These are phyloP conservation scores for Aspergillus glaucus DNA, from an alignment of 2,329 filamentous ascomycete genomes.

Conservation along the genomic window DNA sequence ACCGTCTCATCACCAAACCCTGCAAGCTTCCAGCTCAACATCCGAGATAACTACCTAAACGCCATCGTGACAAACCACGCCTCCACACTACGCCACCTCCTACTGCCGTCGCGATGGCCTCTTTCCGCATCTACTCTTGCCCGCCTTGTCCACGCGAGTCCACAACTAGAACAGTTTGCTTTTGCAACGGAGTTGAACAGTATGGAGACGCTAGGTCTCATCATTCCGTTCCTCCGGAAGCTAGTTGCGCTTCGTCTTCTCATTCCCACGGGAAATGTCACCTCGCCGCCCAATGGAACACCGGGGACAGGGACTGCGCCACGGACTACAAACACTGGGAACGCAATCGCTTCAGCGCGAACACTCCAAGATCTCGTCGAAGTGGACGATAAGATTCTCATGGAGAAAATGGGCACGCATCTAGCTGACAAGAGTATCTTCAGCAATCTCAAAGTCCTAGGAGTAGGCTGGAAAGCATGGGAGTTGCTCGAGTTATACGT, in stretches of 20 bases:
- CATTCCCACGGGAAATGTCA: conserved; percentile 23
- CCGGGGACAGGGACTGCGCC: conserved; percentile 1
- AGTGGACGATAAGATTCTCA: conserved; percentile 29
- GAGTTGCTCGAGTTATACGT: conserved; percentile 33
- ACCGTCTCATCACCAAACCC: conserved; percentile 17
- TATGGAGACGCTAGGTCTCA: conserved; percentile 33
- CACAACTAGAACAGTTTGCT: conserved; percentile 54
- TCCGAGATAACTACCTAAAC: conserved; percentile 45
- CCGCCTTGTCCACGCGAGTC: conserved; percentile 48
- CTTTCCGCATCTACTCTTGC: conserved; percentile 45
- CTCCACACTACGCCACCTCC: conserved; percentile 48
- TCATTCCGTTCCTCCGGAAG: conserved; percentile 37
- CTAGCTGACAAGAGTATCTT: conserved; percentile 29
- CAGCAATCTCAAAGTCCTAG: conserved; percentile 28
- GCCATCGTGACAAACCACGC: conserved; percentile 48
- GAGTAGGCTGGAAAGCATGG: conserved; percentile 35
- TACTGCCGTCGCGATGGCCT: conserved; percentile 52
- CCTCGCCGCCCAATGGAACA: conserved; percentile 4
- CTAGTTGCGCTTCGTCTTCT: conserved; percentile 36
- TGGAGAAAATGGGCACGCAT: conserved; percentile 23
- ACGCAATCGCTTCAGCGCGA: conserved; percentile 10
- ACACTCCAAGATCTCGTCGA: conserved; percentile 31
- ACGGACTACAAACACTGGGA: neutral
- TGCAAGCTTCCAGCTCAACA: conserved; percentile 22
- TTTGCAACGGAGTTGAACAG: conserved; percentile 42